Evolutionary conservation across 768 basidiomycete genomes (phyloP).

Genomic region (Xerocomus brunneocitrinus): DNA sequence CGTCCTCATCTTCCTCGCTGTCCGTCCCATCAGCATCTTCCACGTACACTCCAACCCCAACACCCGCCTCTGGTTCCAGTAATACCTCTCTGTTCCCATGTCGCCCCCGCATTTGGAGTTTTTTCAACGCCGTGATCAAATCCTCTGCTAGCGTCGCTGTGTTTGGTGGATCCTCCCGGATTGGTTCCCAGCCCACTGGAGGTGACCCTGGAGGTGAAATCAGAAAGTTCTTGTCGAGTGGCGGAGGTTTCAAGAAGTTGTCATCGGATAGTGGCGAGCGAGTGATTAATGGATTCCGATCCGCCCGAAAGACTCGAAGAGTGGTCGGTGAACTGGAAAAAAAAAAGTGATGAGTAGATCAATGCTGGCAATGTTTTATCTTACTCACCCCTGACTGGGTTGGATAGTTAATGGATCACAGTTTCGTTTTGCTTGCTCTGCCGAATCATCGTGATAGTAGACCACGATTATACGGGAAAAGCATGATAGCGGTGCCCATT

Average conservation of each 20-base stretch:
- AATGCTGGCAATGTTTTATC: conserved; percentile 4
- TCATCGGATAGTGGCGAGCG: conserved; percentile 27
- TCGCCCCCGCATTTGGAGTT: conserved; percentile 55
- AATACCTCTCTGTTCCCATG: conserved; percentile 47
- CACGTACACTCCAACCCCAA: conserved; percentile 74
- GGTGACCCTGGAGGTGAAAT: conserved; percentile 98
- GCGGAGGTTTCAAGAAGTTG: conserved; percentile 62
- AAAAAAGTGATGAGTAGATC: conserved; percentile 7
- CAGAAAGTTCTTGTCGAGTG: conserved; percentile 87
- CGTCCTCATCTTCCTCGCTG: conserved; percentile 25
- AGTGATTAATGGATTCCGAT: conserved; percentile 58
- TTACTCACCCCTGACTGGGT: conserved; percentile 47
- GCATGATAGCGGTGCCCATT: conserved; percentile 83
- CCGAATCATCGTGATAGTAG: conserved; percentile 58
- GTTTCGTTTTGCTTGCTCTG: conserved; percentile 60
- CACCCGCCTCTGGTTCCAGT: conserved; percentile 62
- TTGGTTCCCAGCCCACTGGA: conserved; percentile 93
- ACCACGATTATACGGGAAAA: conserved; percentile 84
- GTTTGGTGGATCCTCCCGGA: conserved; percentile 89
- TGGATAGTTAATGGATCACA: conserved; percentile 64
- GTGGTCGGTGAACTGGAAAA: conserved; percentile 41
- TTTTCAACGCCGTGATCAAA: conserved; percentile 71
- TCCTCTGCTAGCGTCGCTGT: conserved; percentile 79
- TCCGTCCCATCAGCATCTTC: conserved; percentile 58
- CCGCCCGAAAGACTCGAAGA: conserved; percentile 69